A percentile compares a stretch with the other conserved stretches of the same genome.
phyloP scores from a whole-genome alignment of 148 eudicot genomes.

The Hydrangea macrophylla region DNA sequence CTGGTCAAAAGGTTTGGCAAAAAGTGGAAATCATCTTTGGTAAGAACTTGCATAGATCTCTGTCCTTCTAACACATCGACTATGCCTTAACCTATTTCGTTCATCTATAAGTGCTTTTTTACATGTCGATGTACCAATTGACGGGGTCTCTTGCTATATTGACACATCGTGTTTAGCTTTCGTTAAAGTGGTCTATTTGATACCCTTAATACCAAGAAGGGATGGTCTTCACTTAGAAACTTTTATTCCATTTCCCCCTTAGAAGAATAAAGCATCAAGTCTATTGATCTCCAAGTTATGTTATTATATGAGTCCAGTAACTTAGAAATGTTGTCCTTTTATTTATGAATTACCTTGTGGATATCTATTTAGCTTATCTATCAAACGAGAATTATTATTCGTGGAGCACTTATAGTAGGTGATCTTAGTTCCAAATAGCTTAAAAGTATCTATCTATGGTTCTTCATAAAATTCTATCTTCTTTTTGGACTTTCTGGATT shows the following conservation, averaged over 20 bases:
- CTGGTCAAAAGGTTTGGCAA: conserved; percentile 82
- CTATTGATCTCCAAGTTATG: neutral
- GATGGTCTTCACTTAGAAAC: neutral
- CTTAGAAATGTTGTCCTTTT: too few relatives aligned
- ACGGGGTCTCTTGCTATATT: neutral
- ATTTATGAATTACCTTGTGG: too few relatives aligned
- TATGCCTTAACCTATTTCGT: neutral
- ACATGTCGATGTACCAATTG: neutral
- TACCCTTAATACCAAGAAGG: neutral
- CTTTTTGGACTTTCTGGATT: too few relatives aligned
- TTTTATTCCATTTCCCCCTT: neutral
- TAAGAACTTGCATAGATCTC: conserved; percentile 29
- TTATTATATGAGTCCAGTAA: too few relatives aligned
- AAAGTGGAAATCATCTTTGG: conserved; percentile 85
- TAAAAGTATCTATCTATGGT: too few relatives aligned
- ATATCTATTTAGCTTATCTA: too few relatives aligned
- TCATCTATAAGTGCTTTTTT: neutral
- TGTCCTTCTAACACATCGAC: neutral
- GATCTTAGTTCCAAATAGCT: too few relatives aligned
- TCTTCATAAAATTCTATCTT: too few relatives aligned
- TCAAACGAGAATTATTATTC: too few relatives aligned
- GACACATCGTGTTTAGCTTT: conserved; percentile 6
- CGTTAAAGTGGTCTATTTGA: neutral
- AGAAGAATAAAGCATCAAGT: neutral
- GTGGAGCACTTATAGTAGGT: too few relatives aligned